These are phyloP conservation scores for Fusarium miscanthi DNA, from an alignment of 2,329 filamentous ascomycete genomes.

Conservation along the genomic window DNA sequence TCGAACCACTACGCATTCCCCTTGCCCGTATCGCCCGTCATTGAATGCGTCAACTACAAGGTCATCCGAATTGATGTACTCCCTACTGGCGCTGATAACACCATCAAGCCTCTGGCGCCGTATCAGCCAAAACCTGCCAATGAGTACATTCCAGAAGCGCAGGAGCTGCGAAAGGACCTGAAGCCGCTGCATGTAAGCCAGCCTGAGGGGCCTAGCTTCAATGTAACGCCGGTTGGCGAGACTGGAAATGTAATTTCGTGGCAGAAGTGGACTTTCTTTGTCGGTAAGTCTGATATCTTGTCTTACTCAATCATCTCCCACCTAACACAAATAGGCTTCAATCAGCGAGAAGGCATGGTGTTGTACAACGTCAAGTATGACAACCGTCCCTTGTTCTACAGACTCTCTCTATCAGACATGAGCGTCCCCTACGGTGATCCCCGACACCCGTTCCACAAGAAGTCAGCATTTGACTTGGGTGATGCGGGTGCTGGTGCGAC, in stretches of 20 bases:
- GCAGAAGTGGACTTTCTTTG: conserved; percentile 77
- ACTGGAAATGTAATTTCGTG: conserved; percentile 62
- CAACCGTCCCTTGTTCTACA: conserved; percentile 72
- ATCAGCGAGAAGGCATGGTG: conserved; percentile 75
- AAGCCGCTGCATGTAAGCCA: conserved; percentile 81
- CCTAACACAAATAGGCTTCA: conserved; percentile 60
- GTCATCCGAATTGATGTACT: conserved; percentile 25
- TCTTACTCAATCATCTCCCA: accelerated
- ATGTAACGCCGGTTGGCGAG: conserved; percentile 49
- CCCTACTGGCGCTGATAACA: conserved; percentile 23
- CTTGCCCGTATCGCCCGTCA: conserved; percentile 24
- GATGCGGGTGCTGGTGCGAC: conserved; percentile 74
- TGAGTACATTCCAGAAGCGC: conserved; percentile 64
- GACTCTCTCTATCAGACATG: conserved; percentile 78
- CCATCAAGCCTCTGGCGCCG: not conserved
- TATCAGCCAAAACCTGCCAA: conserved; percentile 26
- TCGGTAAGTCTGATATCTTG: conserved; percentile 52
- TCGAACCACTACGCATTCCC: conserved; percentile 39
- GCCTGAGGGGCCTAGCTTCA: conserved; percentile 75
- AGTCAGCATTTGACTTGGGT: conserved; percentile 79
- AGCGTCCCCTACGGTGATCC: conserved; percentile 76
- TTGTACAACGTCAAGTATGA: conserved; percentile 78
- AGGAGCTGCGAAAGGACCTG: conserved; percentile 63
- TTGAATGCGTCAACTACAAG: conserved; percentile 31
- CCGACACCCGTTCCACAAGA: conserved; percentile 72